phyloP scores from a whole-genome alignment of 225 moss, liverwort and hornwort genomes.

The Bryoerythrophyllum caledonicum region DNA sequence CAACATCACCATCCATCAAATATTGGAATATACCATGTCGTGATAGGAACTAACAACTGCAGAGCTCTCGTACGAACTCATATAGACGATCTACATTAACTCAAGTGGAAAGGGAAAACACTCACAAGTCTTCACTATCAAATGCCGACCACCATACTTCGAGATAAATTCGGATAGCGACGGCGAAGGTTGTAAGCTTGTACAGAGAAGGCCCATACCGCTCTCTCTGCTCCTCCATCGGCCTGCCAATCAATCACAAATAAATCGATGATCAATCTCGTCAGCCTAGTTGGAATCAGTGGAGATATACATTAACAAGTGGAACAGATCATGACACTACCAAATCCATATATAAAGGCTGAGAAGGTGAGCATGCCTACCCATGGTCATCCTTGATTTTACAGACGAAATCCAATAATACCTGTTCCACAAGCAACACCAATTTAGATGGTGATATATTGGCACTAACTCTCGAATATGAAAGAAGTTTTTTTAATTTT shows the following conservation, averaged over 20 bases:
- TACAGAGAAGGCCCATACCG: slow-evolving; percentile 97
- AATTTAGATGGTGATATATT: slow-evolving; percentile 2
- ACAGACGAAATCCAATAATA: slow-evolving; percentile 89
- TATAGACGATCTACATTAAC: background rate
- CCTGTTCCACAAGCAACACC: slow-evolving; percentile 44
- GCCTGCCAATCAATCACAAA: too few relatives aligned
- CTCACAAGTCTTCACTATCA: slow-evolving; percentile 59
- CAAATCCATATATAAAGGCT: too few relatives aligned
- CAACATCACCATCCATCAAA: slow-evolving; percentile 12
- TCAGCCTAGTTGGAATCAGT: background rate
- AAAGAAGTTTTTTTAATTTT: too few relatives aligned
- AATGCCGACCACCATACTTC: slow-evolving; percentile 77
- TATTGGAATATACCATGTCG: slow-evolving; percentile 13
- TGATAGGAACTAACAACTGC: background rate
- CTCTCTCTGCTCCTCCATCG: slow-evolving; percentile 97
- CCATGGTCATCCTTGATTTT: slow-evolving; percentile 98
- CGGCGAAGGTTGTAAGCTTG: slow-evolving; percentile 66
- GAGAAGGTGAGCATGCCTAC: slow-evolving; percentile 39
- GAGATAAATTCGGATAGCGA: slow-evolving; percentile 60
- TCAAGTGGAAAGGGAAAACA: slow-evolving; percentile 20
- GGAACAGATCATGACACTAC: slow-evolving; percentile 10
- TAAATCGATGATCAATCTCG: slow-evolving; percentile 15
- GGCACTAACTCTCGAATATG: background rate
- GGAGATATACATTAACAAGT: background rate
- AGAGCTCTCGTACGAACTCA: slow-evolving; percentile 1